Conservation (phyloP, 352 stramenopile genomes). For the Aphanomyces cochlioides region DNA sequence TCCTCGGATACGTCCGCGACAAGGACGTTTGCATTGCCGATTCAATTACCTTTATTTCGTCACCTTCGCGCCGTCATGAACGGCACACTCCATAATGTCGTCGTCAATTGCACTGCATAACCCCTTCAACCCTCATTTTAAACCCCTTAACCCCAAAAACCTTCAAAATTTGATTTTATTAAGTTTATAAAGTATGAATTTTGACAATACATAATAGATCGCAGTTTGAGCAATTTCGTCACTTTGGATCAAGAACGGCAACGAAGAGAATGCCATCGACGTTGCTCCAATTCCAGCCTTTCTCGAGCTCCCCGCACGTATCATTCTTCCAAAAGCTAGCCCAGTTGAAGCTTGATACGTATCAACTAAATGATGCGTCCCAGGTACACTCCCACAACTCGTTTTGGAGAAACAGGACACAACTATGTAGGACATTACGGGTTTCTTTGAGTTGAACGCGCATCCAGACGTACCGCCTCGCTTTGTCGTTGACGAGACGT, state of each 20-base stretch:
- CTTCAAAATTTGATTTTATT: too few species aligned
- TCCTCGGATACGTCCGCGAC: too few species aligned
- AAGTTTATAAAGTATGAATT: neutral
- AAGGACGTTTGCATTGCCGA: too few species aligned
- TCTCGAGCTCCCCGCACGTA: conserved; percentile 73
- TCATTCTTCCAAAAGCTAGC: conserved; percentile 81
- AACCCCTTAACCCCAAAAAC: too few species aligned
- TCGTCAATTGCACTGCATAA: too few species aligned
- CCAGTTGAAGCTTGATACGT: conserved; percentile 74
- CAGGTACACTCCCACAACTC: conserved; percentile 40
- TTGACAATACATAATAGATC: neutral
- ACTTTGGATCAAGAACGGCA: too few species aligned
- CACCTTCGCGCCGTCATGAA: too few species aligned
- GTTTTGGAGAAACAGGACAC: neutral
- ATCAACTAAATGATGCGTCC: conserved; percentile 66
- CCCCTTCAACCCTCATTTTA: too few species aligned
- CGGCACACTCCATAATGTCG: too few species aligned
- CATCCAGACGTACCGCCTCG: conserved; percentile 58
- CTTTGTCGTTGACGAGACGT: conserved; percentile 69
- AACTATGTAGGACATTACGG: conserved; percentile 43
- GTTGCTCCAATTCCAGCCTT: conserved; percentile 77
- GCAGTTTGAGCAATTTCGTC: neutral
- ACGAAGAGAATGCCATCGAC: neutral
- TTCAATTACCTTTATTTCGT: too few species aligned
- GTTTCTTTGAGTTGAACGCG: conserved; percentile 63